A percentile compares a stretch with the other conserved stretches of the same genome.
phyloP scores from a whole-genome alignment of 495 filamentous ascomycete species.

The Amorphotheca resinae region DNA sequence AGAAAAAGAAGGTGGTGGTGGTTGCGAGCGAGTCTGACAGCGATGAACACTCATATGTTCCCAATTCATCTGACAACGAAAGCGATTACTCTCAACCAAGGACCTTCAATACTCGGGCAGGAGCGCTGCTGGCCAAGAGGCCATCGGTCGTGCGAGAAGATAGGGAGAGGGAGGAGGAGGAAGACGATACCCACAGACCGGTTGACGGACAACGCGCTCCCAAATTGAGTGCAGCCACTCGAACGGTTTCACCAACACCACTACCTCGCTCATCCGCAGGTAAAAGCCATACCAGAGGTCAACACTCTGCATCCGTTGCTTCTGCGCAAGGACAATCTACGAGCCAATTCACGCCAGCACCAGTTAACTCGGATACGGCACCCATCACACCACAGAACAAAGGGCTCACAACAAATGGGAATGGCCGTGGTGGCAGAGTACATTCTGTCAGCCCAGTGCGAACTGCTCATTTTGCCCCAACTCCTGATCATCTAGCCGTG shows the following conservation, averaged over 20 bases:
- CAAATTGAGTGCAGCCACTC: constrained; percentile 2
- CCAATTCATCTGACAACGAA: constrained; percentile 19
- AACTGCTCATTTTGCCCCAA: constrained; percentile 59
- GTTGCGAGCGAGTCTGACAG: constrained; percentile 13
- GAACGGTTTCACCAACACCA: constrained; percentile 14
- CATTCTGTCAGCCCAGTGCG: constrained; percentile 50
- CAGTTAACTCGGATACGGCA: constrained; percentile 6
- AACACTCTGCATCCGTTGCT: constrained; percentile 9
- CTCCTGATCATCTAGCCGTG: constrained; percentile 37
- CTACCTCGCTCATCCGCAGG: constrained; percentile 11
- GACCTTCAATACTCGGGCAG: constrained; percentile 8
- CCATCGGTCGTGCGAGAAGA: constrained; percentile 53
- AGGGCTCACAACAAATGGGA: constrained; percentile 3
- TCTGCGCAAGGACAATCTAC: constrained; percentile 14
- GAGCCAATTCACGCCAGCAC: constrained; percentile 16
- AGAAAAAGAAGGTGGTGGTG: constrained; percentile 15
- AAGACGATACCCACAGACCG: constrained; percentile 13
- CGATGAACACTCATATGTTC: constrained; percentile 14
- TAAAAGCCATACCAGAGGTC: constrained; percentile 13
- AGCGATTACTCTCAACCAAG: constrained; percentile 13
- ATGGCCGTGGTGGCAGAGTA: constrained; percentile 19
- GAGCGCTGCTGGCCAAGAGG: constrained; percentile 32
- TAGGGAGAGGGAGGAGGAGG: constrained; percentile 34
- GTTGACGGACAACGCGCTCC: background rate
- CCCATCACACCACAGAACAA: background rate